A percentile compares a stretch with the other conserved stretches of the same genome.
phyloP scores from a whole-genome alignment of 2,329 filamentous ascomycete genomes.

The Mariannaea elegans region DNA sequence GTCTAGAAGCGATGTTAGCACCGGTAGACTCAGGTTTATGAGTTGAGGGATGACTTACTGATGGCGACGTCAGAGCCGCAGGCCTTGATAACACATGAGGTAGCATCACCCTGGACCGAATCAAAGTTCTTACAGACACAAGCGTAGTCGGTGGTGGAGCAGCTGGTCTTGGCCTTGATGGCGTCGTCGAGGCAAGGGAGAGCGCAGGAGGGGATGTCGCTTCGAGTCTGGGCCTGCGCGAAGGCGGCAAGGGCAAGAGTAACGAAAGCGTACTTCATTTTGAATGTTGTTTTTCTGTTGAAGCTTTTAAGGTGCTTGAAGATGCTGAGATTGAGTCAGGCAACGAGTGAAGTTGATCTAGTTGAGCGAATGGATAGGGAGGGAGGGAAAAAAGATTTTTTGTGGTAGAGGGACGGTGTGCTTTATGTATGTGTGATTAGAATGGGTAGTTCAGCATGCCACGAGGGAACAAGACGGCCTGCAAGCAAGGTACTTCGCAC shows the following conservation, averaged over 20 bases:
- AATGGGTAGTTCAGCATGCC: neutral
- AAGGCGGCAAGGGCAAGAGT: conserved; percentile 46
- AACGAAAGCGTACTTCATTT: conserved; percentile 51
- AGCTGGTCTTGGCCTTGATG: conserved; percentile 43
- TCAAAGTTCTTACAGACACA: conserved; percentile 49
- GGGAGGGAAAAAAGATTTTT: conserved; percentile 20
- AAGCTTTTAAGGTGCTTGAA: neutral
- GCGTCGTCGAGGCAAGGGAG: conserved; percentile 47
- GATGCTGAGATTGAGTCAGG: conserved; percentile 22
- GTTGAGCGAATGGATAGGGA: conserved; percentile 45
- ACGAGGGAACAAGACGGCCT: neutral
- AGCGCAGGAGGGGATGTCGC: conserved; percentile 51
- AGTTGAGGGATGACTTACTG: conserved; percentile 46
- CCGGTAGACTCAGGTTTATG: neutral
- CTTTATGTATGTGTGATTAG: conserved; percentile 43
- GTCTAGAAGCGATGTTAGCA: conserved; percentile 41
- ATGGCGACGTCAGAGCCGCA: conserved; percentile 50
- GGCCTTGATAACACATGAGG: conserved; percentile 46
- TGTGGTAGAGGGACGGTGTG: conserved; percentile 27
- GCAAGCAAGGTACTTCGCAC: neutral
- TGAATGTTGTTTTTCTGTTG: conserved; percentile 34
- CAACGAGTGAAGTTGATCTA: conserved; percentile 44
- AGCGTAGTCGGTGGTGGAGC: conserved; percentile 43
- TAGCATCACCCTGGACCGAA: conserved; percentile 44
- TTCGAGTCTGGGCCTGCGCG: conserved; percentile 45